Base-by-base conservation (phyloP, 2,329 filamentous ascomycete species). In the Pseudogymnoascus sp. region DNA sequence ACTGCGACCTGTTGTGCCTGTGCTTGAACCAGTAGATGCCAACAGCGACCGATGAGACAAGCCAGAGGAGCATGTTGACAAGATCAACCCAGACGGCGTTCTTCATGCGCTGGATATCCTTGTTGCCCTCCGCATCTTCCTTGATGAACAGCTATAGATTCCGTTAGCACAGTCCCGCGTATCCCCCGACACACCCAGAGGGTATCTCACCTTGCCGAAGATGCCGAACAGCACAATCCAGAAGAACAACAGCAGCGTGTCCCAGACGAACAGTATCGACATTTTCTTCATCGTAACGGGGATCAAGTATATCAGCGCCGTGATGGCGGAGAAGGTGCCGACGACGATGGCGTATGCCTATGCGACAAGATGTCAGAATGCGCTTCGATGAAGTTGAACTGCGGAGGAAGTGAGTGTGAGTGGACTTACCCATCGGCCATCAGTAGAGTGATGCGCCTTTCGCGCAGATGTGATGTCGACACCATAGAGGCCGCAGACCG, bases 21-120 rank as follows among this genome's bases (percentile, higher is more conserved):
- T 83, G 78, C 65, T 76, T 78, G 73, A 78, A 85, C 81, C 86
- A 91, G 72, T 88, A 83, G 1, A 80, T 73, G 12, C 78, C 78
- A 12, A 82, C 78, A 28, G 81, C 84, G 11, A 82, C 64, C 3
- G 84, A 81, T 2, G 84, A 86, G 56, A 87, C 74, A 60, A 91
- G 76, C 92, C 92, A 96, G 60, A 96, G 79, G 12, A 91, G 72
- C 74, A 91, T 83, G 73, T 88, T 90, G 56, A 83, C 78, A 60
- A 96, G 75, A 74, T 93, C 89, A 53, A 96, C 81, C 89, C 90
- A 96, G 14, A 95, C 90, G 4, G 91, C 90, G 72, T 88, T 86
- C 78, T 92, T 91, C 91, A 96, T 96, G 63, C 90, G 83, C 68
- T 80, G 77, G 64, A 93, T 82, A 60, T 82, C 86, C 42, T 70